A percentile compares a stretch with the other conserved stretches of the same genome.
phyloP scores from a whole-genome alignment of 208 protist species.

The Trypanosoma melophagium region DNA sequence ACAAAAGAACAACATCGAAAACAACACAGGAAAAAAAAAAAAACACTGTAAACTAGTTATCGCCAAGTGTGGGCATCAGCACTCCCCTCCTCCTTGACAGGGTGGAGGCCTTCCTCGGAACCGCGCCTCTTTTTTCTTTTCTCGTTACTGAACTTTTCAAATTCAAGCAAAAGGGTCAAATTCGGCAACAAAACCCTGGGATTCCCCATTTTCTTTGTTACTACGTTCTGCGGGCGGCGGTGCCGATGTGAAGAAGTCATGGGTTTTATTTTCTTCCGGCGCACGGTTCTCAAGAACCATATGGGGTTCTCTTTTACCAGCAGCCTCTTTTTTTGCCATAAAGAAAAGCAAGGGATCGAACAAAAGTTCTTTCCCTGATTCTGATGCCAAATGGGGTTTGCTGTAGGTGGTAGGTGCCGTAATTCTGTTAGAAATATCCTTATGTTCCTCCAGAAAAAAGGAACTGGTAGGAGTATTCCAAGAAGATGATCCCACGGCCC shows the following conservation, averaged over 20 bases:
- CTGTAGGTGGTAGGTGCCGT: background rate
- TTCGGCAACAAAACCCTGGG: slow-evolving; percentile 20
- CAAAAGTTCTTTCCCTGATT: background rate
- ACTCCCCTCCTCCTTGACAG: background rate
- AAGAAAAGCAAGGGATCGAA: slow-evolving; percentile 12
- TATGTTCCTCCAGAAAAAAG: slow-evolving; percentile 10
- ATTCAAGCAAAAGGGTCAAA: slow-evolving; percentile 30
- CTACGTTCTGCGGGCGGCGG: background rate
- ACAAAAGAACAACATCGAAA: background rate
- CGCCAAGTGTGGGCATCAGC: no score
- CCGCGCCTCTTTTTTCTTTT: slow-evolving; percentile 5
- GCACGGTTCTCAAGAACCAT: background rate
- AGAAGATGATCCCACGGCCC: background rate
- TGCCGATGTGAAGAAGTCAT: background rate
- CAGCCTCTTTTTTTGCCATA: background rate
- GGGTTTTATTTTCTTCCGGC: background rate
- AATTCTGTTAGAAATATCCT: no score
- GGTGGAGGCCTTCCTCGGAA: no score
- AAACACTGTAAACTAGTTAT: background rate
- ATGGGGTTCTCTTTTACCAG: background rate
- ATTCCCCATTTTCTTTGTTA: background rate
- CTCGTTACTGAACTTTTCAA: background rate
- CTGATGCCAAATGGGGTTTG: background rate
- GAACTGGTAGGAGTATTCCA: background rate
- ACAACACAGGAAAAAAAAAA: background rate